A percentile compares a stretch with the other conserved stretches of the same genome.
phyloP scores from a whole-genome alignment of 164 flowering plant species.

The Vitis cinerea region DNA sequence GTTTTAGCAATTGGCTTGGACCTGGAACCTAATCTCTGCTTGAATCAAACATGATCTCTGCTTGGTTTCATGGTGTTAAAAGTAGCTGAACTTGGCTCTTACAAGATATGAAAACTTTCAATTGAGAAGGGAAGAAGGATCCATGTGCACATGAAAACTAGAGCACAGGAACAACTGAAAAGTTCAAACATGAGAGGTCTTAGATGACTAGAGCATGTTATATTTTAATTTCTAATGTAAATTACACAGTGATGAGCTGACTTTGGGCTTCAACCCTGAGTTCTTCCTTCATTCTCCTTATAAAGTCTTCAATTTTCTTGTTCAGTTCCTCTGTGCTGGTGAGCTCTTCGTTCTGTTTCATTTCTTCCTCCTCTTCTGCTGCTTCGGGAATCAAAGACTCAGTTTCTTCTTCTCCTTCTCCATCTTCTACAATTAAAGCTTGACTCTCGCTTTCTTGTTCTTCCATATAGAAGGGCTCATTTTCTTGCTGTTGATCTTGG shows the following conservation, averaged over 20 bases:
- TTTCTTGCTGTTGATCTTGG: no score
- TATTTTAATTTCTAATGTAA: neutral
- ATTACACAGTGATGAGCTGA: slow-evolving; percentile 17
- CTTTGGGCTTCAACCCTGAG: slow-evolving; percentile 37
- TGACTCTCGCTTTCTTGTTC: neutral
- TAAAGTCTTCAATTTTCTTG: slow-evolving; percentile 57
- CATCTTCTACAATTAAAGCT: neutral
- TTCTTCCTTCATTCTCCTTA: slow-evolving; percentile 48
- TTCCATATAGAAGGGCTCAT: neutral
- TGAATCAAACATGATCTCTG: no score
- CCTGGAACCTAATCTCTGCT: no score
- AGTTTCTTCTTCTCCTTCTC: slow-evolving; percentile 10
- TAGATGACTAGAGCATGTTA: no score
- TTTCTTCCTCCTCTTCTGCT: slow-evolving; percentile 3
- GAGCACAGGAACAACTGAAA: no score
- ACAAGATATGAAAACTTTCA: no score
- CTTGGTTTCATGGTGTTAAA: no score
- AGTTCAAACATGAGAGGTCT: neutral
- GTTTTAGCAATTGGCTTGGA: no score
- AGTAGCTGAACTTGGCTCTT: no score
- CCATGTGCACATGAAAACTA: no score
- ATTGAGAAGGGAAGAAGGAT: no score
- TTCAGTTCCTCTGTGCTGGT: slow-evolving; percentile 44
- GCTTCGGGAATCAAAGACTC: neutral
- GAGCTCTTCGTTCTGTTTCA: slow-evolving; percentile 6